phyloP scores from a whole-genome alignment of 176 grass and related monocot genomes.

The Raddia distichophylla region DNA sequence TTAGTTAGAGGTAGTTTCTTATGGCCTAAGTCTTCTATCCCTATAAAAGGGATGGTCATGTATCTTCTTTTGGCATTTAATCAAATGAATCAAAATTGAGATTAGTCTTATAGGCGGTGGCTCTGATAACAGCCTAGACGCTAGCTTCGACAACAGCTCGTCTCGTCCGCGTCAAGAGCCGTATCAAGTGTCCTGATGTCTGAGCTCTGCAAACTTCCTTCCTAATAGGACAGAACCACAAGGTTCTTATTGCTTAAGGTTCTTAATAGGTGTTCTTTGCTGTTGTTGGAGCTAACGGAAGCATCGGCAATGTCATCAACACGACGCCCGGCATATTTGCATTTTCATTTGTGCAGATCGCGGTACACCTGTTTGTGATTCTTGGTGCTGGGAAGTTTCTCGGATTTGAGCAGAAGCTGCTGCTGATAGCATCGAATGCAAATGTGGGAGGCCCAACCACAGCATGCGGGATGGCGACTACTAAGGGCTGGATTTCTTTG shows the following conservation, averaged over 20 bases:
- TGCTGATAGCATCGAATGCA: constrained; percentile 71
- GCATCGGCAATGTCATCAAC: constrained; percentile 72
- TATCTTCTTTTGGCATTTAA: too few relatives aligned
- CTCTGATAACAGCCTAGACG: too few relatives aligned
- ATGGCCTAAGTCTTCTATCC: too few relatives aligned
- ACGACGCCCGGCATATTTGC: constrained; percentile 72
- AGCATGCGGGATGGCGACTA: constrained; percentile 79
- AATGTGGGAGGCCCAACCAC: constrained; percentile 88
- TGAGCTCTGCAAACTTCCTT: background rate
- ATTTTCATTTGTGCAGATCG: constrained; percentile 69
- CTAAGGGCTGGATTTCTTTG: constrained; percentile 72
- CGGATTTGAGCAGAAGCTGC: constrained; percentile 54
- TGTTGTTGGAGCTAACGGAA: constrained; percentile 77
- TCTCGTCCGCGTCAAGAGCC: too few relatives aligned
- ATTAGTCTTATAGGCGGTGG: too few relatives aligned
- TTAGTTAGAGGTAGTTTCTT: too few relatives aligned
- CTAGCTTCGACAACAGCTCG: too few relatives aligned
- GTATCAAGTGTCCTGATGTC: background rate
- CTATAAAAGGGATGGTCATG: too few relatives aligned
- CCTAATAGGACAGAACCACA: too few relatives aligned
- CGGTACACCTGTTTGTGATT: constrained; percentile 61
- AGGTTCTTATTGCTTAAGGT: too few relatives aligned
- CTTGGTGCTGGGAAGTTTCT: constrained; percentile 65
- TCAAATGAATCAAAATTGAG: too few relatives aligned
- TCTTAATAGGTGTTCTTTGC: constrained; percentile 75